These are phyloP conservation scores for Acanthamoeba sp. DNA, from an alignment of 208 protist species.

Conservation along the genomic window DNA sequence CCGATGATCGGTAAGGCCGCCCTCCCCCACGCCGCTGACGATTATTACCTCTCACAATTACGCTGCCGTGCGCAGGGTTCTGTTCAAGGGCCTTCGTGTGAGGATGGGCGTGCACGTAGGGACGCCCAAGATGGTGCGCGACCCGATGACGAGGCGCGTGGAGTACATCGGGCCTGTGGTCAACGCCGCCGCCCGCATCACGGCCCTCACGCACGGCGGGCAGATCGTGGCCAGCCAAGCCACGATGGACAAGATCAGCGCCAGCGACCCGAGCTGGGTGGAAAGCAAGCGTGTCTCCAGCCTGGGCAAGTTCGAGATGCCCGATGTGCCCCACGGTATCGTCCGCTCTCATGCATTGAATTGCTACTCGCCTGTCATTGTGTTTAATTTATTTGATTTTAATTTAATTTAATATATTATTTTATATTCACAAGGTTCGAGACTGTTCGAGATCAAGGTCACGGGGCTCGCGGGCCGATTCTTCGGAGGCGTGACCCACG, in stretches of 20 bases:
- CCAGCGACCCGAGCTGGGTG: background rate
- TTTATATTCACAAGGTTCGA: no score
- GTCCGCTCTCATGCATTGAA: no score
- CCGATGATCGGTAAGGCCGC: no score
- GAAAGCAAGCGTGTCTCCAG: background rate
- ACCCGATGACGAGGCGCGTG: constrained; percentile 27
- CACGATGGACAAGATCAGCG: background rate
- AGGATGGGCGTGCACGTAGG: constrained; percentile 68
- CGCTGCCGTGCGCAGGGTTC: no score
- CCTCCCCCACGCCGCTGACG: no score
- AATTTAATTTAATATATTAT: no score
- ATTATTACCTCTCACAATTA: no score
- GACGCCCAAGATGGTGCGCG: background rate
- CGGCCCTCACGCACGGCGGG: background rate
- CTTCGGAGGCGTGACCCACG: constrained; percentile 40
- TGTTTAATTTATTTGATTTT: no score
- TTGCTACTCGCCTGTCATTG: no score
- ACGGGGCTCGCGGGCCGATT: constrained; percentile 14
- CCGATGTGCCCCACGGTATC: constrained; percentile 1
- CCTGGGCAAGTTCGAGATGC: constrained; percentile 55
- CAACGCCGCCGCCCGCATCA: background rate
- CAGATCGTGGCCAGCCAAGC: constrained; percentile 17
- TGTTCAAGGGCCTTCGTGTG: constrained; percentile 58
- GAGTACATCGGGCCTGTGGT: constrained; percentile 4
- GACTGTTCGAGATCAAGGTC: constrained; percentile 39